Percentiles rank a stretch among this genome's conserved stretches.
These are phyloP conservation scores for Cutaneotrichosporon sp. DNA, from an alignment of 1,284 basidiomycete species.

Conservation along the genomic window DNA sequence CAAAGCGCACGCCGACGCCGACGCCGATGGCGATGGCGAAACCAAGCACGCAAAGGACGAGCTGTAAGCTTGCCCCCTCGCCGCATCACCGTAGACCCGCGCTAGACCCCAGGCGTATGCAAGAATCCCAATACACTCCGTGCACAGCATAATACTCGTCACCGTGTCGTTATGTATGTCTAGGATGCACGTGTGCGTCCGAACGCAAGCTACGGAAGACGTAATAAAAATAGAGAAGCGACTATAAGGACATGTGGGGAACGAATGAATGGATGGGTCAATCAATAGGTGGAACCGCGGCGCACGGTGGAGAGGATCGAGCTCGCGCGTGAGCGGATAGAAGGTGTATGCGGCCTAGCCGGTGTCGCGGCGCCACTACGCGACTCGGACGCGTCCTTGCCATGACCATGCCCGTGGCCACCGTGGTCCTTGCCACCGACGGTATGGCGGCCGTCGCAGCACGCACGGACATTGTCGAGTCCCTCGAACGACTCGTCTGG, in stretches of 20 bases:
- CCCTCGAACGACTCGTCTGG: conserved; percentile 85
- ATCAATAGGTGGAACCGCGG: background rate
- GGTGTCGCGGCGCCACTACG: conserved; percentile 20
- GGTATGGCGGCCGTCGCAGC: conserved; percentile 84
- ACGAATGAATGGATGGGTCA: background rate
- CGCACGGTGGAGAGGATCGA: conserved; percentile 19
- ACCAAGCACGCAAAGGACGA: conserved; percentile 3
- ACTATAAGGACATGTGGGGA: background rate
- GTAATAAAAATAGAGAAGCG: background rate
- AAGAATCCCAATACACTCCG: too few species aligned
- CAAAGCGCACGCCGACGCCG: background rate
- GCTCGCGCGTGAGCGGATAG: conserved; percentile 21
- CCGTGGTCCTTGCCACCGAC: conserved; percentile 54
- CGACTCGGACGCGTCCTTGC: conserved; percentile 50
- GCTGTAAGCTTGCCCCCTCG: conserved; percentile 6
- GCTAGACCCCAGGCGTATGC: background rate
- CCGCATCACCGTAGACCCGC: too few species aligned
- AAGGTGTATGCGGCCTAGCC: conserved; percentile 30
- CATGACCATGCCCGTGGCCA: conserved; percentile 57
- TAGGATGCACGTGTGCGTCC: background rate
- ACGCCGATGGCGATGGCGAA: conserved; percentile 1
- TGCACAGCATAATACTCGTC: background rate
- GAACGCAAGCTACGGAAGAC: too few species aligned
- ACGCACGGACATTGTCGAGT: conserved; percentile 87
- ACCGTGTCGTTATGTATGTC: background rate